Base-by-base conservation (phyloP, 1,284 basidiomycete species). In the Cutaneotrichosporon cavernicola region DNA sequence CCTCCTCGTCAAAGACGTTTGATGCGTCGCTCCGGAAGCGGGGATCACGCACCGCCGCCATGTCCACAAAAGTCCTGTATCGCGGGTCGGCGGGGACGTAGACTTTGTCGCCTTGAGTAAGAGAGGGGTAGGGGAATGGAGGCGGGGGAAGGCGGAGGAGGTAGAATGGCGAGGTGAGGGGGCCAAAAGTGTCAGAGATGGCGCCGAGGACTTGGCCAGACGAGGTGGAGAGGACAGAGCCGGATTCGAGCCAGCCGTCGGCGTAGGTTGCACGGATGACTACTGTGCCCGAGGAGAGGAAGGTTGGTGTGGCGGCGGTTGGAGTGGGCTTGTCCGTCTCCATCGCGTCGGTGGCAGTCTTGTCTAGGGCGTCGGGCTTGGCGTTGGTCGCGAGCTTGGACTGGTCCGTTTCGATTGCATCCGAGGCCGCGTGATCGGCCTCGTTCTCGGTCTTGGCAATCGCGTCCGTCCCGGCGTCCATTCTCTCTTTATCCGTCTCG, bases 101-200 rank as follows among this genome's bases (percentile, higher is more conserved):
- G 22, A 85, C 77, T 21, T 71, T 64, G 11, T 69, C 73, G 4
- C 76, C 78, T 10, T 69, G 26, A 5, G 57, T 50, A 8, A 77
- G 68, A 18, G 69, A 65, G 18, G 79, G 78, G 61, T 77, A 72
- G 4, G 76, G 73, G 69, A 72, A 75, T 6, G 78, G 79, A 26
- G 79, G 78, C 7, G 78, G 79, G 0, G 78, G 79, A 6, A 79
- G 72, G 13, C 76, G 76, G 52, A 80, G 64, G 9, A 70, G 69
- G 70, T 86, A 85, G 75, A 85, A 83, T 0, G 85, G 85, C 22
- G 81, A 78, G 14, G 81, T 80, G 14, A 85, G 79, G 0, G 84
- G 83, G 6, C 85, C 85, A 63, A 86, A 86, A 0, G 84, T 85
- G 65, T 86, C 85, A 43, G 81, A 81, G 5, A 86, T 83, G 6